Base-by-base conservation (phyloP, 2,329 filamentous ascomycete species). In the Hortaea werneckii region DNA sequence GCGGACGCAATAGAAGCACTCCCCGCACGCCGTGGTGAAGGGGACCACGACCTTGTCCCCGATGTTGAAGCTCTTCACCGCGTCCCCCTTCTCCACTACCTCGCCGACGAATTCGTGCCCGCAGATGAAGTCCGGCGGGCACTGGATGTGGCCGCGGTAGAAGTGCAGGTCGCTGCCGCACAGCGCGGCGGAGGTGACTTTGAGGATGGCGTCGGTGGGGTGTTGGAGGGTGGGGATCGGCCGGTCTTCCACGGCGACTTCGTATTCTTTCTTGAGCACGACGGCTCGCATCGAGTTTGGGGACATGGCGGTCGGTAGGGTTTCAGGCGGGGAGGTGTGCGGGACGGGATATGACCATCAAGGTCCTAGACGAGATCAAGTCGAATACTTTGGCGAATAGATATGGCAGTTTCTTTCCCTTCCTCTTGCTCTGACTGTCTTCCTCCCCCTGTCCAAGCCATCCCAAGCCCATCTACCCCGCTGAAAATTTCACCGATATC, bases 101-200 rank as follows among this genome's bases (percentile, higher is more conserved):
- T 73, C 76, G 5, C 89, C 89, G 1, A 85, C 87, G 60, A 94
- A 94, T 61, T 95, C 89, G 63, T 95, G 89, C 48, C 85, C 83
- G 78, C 57, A 61, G 47, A 82, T 77, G 58, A 80, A 81, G 27
- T 72, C 77, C 0, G 83, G 78, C 1, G 66, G 72, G 5, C 80
- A 83, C 26, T 79, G 75, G 60, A 94, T 80, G 57, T 87, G 82
- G 32, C 89, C 89, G 40, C 88, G 83, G 68, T 82, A 95, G 44
- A 87, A 80, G 66, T 95, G 89, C 34, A 95, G 73, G 61, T 95
- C 88, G 59, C 85, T 90, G 62, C 89, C 89, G 63, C 89, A 95
- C 29, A 95, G 75, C 11, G 87, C 89, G 27, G 87, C 85, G 56
- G 85, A 85, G 49, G 79, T 76, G 13, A 94, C 86, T 64, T 87